Conservation (phyloP, 768 basidiomycete genomes). For the Mrakia hoshinonis region DNA sequence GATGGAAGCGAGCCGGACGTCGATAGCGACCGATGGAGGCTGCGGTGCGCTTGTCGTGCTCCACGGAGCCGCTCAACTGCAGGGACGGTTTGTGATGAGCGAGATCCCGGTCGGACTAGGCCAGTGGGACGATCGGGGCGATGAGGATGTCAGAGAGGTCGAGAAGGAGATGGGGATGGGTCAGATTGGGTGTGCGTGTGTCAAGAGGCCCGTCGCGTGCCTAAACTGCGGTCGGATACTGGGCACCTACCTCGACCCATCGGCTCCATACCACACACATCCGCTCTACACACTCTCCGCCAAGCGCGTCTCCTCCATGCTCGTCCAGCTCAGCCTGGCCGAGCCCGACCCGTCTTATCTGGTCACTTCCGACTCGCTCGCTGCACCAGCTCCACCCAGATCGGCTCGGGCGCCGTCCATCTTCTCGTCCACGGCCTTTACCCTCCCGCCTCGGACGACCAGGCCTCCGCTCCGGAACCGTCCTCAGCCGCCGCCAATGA, state of each 20-base stretch:
- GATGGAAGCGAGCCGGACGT: not conserved
- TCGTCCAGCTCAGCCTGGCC: too few species aligned
- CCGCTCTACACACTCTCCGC: not conserved
- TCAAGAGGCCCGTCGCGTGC: not conserved
- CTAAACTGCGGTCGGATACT: not conserved
- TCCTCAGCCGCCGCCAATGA: too few species aligned
- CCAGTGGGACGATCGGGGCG: not conserved
- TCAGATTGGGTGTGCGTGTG: not conserved
- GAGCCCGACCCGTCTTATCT: too few species aligned
- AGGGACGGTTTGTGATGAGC: not conserved
- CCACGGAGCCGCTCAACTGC: not conserved
- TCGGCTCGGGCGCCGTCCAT: too few species aligned
- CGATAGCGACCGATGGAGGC: not conserved
- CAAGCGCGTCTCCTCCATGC: not conserved
- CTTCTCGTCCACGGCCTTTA: too few species aligned
- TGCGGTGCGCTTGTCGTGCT: not conserved
- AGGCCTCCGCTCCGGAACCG: too few species aligned
- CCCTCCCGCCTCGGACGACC: too few species aligned
- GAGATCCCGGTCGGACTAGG: not conserved
- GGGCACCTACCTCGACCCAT: not conserved
- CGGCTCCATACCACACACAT: not conserved
- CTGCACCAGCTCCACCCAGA: too few species aligned
- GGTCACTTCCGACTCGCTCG: too few species aligned
- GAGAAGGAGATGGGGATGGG: not conserved
- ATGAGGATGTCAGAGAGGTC: not conserved